Percentiles rank a stretch among this genome's conserved stretches.
These are phyloP conservation scores for Aegilops sharonensis DNA, from an alignment of 176 grass and related monocot species.

Conservation along the genomic window DNA sequence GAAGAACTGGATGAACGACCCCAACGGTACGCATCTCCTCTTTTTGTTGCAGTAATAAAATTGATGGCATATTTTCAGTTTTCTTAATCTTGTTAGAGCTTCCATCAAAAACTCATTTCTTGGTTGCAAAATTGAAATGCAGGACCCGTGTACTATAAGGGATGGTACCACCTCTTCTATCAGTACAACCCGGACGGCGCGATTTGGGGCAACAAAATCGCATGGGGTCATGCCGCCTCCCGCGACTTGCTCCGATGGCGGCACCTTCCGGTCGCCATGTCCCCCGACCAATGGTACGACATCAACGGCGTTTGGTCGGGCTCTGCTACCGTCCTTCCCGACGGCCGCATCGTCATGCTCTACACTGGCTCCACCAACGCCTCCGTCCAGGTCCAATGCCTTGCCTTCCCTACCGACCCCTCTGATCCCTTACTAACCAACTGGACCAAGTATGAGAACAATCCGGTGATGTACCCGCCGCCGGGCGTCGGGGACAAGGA, in stretches of 20 bases:
- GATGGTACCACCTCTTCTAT: slow-evolving; percentile 83
- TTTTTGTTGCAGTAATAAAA: too few relatives aligned
- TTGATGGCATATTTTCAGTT: too few relatives aligned
- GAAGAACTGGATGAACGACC: slow-evolving; percentile 98
- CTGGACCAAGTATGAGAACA: slow-evolving; percentile 70
- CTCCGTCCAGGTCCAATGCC: slow-evolving; percentile 78
- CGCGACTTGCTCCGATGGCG: slow-evolving; percentile 75
- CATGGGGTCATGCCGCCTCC: slow-evolving; percentile 75
- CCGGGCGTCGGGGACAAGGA: slow-evolving; percentile 34
- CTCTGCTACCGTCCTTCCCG: slow-evolving; percentile 67
- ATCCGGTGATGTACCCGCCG: slow-evolving; percentile 68
- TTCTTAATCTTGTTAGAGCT: too few relatives aligned
- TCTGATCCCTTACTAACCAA: slow-evolving; percentile 55
- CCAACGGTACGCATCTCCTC: neutral
- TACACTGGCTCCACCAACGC: slow-evolving; percentile 77
- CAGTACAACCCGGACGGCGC: neutral
- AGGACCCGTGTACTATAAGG: slow-evolving; percentile 79
- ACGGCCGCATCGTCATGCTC: slow-evolving; percentile 64
- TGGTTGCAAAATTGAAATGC: neutral
- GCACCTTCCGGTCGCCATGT: slow-evolving; percentile 79
- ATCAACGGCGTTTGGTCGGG: slow-evolving; percentile 80
- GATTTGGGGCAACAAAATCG: slow-evolving; percentile 83
- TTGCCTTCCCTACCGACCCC: slow-evolving; percentile 61
- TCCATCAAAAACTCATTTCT: too few relatives aligned
- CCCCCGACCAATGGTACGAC: slow-evolving; percentile 80